These are phyloP conservation scores for Chlorencoelia australis DNA, from an alignment of 2,329 filamentous ascomycete species.

Conservation along the genomic window DNA sequence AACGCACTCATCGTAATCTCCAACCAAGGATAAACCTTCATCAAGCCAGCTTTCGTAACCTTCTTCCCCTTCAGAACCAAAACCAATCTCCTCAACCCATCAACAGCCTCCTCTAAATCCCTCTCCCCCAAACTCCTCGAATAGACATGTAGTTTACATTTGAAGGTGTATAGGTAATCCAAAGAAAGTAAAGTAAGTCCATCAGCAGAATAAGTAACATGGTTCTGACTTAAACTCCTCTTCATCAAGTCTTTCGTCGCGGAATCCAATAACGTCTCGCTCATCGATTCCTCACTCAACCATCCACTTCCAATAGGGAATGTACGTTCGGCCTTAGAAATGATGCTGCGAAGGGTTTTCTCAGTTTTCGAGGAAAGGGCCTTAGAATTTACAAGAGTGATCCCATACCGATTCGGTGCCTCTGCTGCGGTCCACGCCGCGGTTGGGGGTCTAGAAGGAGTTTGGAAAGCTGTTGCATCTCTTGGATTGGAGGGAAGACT, in stretches of 20 bases:
- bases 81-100: conserved; percentile 50
- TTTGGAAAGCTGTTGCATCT: conserved; percentile 8
- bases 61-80: conserved; percentile 41
- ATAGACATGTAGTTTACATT: conserved; percentile 48
- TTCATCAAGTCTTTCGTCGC: conserved; percentile 43
- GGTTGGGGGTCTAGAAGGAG: conserved; percentile 17
- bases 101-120: conserved; percentile 48
- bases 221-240: conserved; percentile 48
- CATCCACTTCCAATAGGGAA: conserved; percentile 31
- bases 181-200: conserved; percentile 50
- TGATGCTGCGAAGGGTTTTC: conserved; percentile 36
- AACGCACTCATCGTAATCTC: conserved; percentile 40
- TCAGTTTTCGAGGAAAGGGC: conserved; percentile 38
- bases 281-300: conserved; percentile 27
- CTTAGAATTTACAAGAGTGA: conserved; percentile 39
- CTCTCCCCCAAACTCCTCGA: conserved; percentile 32
- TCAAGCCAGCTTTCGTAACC: conserved; percentile 41
- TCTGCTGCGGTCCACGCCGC: conserved; percentile 24
- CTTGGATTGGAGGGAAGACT: conserved; percentile 18
- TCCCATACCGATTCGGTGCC: conserved; percentile 33
- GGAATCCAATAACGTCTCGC: conserved; percentile 34
- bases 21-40: conserved; percentile 48
- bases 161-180: conserved; percentile 56
- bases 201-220: conserved; percentile 48
- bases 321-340: conserved; percentile 44